phyloP scores from a whole-genome alignment of 176 grass and related monocot species.

The Poa pratensis region DNA sequence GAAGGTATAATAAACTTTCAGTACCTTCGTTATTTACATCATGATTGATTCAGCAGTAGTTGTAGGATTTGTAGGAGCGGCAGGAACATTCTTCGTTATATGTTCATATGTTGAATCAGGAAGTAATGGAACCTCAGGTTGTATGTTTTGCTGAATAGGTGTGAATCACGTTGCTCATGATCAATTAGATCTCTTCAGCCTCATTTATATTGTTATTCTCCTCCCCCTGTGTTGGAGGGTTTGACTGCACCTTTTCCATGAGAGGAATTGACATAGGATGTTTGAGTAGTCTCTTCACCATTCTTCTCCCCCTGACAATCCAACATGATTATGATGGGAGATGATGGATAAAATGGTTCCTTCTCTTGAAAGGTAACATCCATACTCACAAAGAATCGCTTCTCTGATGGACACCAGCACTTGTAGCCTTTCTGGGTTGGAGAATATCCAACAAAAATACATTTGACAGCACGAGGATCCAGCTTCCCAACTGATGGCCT shows the following conservation, averaged over 20 bases:
- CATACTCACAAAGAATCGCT: background rate
- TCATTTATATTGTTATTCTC: background rate
- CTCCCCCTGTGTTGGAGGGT: background rate
- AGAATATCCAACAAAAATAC: background rate
- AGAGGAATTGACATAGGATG: background rate
- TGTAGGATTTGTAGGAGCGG: too few species aligned
- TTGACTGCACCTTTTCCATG: background rate
- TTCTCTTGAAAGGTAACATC: background rate
- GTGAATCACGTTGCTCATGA: background rate
- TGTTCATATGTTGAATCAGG: too few species aligned
- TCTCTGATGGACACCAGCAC: background rate
- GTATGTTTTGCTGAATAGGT: too few species aligned
- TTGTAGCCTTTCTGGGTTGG: background rate
- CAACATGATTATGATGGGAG: background rate
- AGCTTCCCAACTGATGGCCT: too few species aligned
- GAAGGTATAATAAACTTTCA: too few species aligned
- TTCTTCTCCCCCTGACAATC: background rate
- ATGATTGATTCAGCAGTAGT: too few species aligned
- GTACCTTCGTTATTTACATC: too few species aligned
- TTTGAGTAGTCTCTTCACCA: background rate
- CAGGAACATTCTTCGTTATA: too few species aligned
- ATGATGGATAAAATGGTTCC: background rate
- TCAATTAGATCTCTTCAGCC: background rate
- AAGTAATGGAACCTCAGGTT: too few species aligned
- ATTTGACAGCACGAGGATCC: background rate